phyloP scores from a whole-genome alignment of 441 rosid species.

The Populus tomentosa region DNA sequence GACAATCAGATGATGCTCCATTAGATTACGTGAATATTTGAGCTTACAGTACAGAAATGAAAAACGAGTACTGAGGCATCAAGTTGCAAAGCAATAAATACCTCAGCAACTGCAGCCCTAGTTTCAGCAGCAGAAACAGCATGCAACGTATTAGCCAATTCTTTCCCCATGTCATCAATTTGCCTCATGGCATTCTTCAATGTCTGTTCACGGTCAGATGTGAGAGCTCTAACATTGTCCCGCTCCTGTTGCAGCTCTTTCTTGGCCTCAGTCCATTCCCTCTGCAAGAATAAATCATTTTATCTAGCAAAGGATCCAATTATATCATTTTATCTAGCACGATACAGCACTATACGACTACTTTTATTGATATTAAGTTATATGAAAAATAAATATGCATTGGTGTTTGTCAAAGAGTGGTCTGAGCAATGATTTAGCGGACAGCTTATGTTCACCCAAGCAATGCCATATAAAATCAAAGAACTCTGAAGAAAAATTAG shows the following conservation, averaged over 20 bases:
- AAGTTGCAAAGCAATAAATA: constrained; percentile 16
- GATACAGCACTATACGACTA: background rate
- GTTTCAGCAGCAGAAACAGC: constrained; percentile 81
- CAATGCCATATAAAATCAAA: background rate
- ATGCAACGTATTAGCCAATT: constrained; percentile 69
- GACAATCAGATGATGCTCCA: constrained; percentile 14
- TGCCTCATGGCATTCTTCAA: constrained; percentile 75
- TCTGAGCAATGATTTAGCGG: background rate
- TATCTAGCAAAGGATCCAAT: background rate
- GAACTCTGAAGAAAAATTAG: background rate
- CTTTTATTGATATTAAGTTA: background rate
- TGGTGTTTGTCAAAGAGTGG: background rate
- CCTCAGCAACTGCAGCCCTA: constrained; percentile 93
- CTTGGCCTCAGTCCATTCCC: constrained; percentile 97
- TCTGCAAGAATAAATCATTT: constrained; percentile 32
- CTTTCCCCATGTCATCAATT: constrained; percentile 84
- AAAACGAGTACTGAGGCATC: background rate
- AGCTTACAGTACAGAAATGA: background rate
- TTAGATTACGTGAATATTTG: background rate
- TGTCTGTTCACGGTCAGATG: constrained; percentile 63
- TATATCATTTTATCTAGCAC: background rate
- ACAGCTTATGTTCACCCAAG: background rate
- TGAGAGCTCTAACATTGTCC: constrained; percentile 59
- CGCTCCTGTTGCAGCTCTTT: constrained; percentile 83
- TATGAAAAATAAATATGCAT: background rate